Base-by-base conservation (phyloP, 352 stramenopile genomes). In the Globisporangium emineosum region DNA sequence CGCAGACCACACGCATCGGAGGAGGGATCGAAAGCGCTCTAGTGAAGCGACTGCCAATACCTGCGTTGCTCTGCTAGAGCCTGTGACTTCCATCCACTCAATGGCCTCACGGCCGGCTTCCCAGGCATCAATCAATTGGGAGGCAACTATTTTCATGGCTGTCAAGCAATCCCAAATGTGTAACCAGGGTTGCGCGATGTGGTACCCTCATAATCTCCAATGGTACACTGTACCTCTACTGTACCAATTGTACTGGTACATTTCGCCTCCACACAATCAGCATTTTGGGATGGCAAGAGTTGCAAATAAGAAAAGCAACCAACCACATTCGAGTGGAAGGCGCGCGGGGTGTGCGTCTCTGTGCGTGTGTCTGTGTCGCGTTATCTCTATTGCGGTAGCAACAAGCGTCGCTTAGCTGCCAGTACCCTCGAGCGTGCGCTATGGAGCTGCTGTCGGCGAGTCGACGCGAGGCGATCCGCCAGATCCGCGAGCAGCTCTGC, bases 401-500 rank as follows among this genome's bases (percentile, higher is more conserved):
- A 6, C 25, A 55, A 5, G 17, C 29, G 25, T 23, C 49, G 17
- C 23, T 19, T 7, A 42, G 19, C 19, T 32, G 5, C 2, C 29
- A 32, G 10, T 9, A 53, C 9, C 8, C 52, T 6, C 57, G 21
- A 29, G 3, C 27, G 10, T 43, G 7, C 5, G 5, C 19, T 3
- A 90, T 91, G 83, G 72, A 88, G 62, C 64, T 90, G 56, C 73
- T 93, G 49, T 83, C 82, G 54, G 54, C 75, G 15, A 64, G 74
- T 57, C 74, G 82, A 25, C 72, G 74, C 19, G 79, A 88, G 50
- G 81, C 79, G 1, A 59, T 93, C n/a, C 77, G 73, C 15, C 79
- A 91, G 69, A 91, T 95, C 68, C 87, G 83, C 53, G 80, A 93
- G 67, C 77, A 93, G 67, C 80, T 95, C 32, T 75, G 74, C 57